Base-by-base conservation (phyloP, 2,329 filamentous ascomycete genomes). In the Botrytis paeoniae region DNA sequence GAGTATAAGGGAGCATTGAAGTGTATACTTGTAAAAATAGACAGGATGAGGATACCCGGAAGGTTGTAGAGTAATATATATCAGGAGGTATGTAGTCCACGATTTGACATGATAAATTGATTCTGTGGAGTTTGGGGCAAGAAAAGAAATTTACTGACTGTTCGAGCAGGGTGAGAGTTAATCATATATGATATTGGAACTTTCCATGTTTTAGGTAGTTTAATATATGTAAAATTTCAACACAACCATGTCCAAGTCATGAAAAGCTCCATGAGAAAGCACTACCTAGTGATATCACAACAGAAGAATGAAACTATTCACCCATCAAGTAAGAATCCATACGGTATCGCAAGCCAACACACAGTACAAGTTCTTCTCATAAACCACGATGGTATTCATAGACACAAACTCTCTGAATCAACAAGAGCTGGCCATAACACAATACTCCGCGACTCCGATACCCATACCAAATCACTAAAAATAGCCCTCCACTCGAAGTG, bases 1-100 rank as follows among this genome's bases (percentile, higher is more conserved):
- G 91, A 89, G 8, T 92, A 54, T 8, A 54, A 29, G 14, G 51
- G 51, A 14, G 25, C 25, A 54, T 16, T 54, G 51, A 29, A 54
- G 6, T 54, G n/a, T 29, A 54, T 29, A 29, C 3, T 29, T n/a
- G 16, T 54, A n/a, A 29, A 29, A n/a, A 25, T 54, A 29, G 51
- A 54, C 51, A 54, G 51, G 51, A 54, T 54, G 25, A 54, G 25
- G 25, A n/a, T 54, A 14, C 25, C 48, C 12, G 48, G 25, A n/a
- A 14, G 48, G 48, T 54, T n/a, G 12, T 3, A 7, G 48, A 1
- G 25, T 54, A n/a, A 48, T 25, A n/a, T n/a, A 16, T 51, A n/a
- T 51, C 25, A n/a, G 48, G 48, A 51, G 22, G 10, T 51, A 51
- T n/a, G 25, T 54, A 29, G 48, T 51, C 48, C 25, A 51, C 25